Evolutionary conservation across 2,329 filamentous ascomycete genomes (phyloP).

Genomic region (Venturia aucupariae): DNA sequence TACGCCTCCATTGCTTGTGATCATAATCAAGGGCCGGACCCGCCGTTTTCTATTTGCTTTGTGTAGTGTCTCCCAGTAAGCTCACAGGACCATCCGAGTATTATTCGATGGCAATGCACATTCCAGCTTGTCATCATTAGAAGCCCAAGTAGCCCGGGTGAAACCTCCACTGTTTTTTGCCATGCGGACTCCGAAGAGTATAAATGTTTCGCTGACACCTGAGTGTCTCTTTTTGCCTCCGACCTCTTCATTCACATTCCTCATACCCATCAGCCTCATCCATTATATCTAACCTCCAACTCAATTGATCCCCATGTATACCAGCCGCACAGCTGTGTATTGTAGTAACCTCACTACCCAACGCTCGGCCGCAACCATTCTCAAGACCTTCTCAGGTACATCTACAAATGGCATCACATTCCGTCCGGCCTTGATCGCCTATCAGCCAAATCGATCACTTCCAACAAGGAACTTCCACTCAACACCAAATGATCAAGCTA

Average conservation of each 20-base stretch:
- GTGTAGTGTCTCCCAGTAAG: background rate
- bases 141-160: background rate
- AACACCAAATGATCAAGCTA: slow-evolving; percentile 20
- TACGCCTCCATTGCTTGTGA: background rate
- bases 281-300: background rate
- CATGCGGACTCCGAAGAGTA: background rate
- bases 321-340: slow-evolving; percentile 7
- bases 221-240: background rate
- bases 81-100: background rate
- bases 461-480: slow-evolving; percentile 5
- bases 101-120: background rate
- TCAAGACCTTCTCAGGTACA: slow-evolving; percentile 6
- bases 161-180: background rate
- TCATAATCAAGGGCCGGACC: background rate
- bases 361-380: background rate
- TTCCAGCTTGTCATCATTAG: background rate
- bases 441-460: background rate
- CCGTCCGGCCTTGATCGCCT: slow-evolving; percentile 6
- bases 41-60: background rate
- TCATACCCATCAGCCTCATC: background rate
- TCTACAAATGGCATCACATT: background rate
- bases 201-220: background rate
- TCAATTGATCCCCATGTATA: slow-evolving; percentile 5
- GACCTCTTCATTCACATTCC: too few relatives aligned
- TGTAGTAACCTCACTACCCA: background rate